Evolutionary conservation across 768 basidiomycete species (phyloP), one percentile per base, ranked within the genome.

Genomic region (Pisolithus sp.): DNA sequence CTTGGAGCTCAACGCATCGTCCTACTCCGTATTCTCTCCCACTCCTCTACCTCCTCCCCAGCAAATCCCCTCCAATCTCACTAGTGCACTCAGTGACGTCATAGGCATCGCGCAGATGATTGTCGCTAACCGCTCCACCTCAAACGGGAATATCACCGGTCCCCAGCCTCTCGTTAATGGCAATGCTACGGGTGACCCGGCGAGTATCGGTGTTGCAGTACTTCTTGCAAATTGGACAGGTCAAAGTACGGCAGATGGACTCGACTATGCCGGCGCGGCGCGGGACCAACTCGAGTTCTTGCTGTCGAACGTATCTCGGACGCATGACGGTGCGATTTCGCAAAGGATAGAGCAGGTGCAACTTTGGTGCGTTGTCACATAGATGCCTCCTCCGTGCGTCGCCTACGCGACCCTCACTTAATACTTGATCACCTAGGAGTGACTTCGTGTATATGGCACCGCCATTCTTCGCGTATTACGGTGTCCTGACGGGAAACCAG

Each of bases 381-480:
- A 4, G 10, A 24, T 45, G 8, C 7, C 17, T 10, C 24, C 28
- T 13, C 12, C 30, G 5, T 4, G 38, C 28, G 47, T 44, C 7
- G 21, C 4, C 40, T 30, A 24, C 38, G 30, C 48, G 31, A 52
- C 23, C 18, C 26, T 34, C 34, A 13, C 34, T 31, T n/a, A 36
- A 34, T 17, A 0, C 47, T 39, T 31, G 26, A 0, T 13, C 13
- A 2, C 13, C 8, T 10, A 89, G 88, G 87, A 80, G 80, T 48
- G 89, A 92, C 63, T 91, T 76, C 48, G 76, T 87, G 12, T 91
- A 84, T 64, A 91, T 91, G 90, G 85, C 85, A 0, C 90, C 90
- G 1, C 88, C 89, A 0, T 94, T 92, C 64, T 68, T 93, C 9
- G 89, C 91, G 0, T 92, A 90, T 66, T 91, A 90, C 63, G 93